Percentiles rank a stretch among this genome's conserved stretches.
These are phyloP conservation scores for Trichopus zeylanicus DNA, from an alignment of 116 monocot species.

Conservation along the genomic window DNA sequence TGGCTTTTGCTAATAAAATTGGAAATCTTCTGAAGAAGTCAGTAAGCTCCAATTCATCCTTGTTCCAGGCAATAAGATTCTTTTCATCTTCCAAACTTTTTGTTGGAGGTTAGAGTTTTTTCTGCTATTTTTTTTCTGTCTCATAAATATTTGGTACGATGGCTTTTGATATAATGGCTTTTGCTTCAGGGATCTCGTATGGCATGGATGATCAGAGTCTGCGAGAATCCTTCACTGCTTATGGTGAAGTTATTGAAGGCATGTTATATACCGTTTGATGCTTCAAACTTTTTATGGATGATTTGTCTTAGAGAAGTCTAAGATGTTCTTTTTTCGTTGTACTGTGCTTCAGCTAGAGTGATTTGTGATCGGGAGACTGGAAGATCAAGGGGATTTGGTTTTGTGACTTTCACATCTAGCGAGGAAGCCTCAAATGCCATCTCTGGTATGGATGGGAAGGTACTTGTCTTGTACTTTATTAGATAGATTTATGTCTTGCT, in stretches of 20 bases:
- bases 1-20: conserved; percentile 79
- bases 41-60: conserved; percentile 33
- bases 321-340: neutral
- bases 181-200: conserved; percentile 21
- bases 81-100: conserved; percentile 97
- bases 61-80: conserved; percentile 72
- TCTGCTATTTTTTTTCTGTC: neutral
- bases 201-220: conserved; percentile 30
- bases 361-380: conserved; percentile 72
- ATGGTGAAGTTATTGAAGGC: conserved; percentile 38
- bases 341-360: conserved; percentile 77
- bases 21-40: conserved; percentile 64
- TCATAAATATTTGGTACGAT: neutral
- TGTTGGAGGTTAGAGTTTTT: conserved; percentile 20
- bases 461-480: too few relatives aligned
- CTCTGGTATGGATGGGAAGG: conserved; percentile 86
- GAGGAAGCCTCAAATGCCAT: conserved; percentile 76
- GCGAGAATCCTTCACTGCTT: conserved; percentile 19
- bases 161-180: neutral
- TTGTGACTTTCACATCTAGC: conserved; percentile 67
- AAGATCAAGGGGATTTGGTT: conserved; percentile 89
- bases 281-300: neutral
- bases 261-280: neutral
- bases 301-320: neutral
- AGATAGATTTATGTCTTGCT: neutral